Percentiles rank a stretch among this genome's conserved stretches.
Evolutionary conservation across 495 filamentous ascomycete genomes (phyloP).

Genomic region (Bombardia bombarda): DNA sequence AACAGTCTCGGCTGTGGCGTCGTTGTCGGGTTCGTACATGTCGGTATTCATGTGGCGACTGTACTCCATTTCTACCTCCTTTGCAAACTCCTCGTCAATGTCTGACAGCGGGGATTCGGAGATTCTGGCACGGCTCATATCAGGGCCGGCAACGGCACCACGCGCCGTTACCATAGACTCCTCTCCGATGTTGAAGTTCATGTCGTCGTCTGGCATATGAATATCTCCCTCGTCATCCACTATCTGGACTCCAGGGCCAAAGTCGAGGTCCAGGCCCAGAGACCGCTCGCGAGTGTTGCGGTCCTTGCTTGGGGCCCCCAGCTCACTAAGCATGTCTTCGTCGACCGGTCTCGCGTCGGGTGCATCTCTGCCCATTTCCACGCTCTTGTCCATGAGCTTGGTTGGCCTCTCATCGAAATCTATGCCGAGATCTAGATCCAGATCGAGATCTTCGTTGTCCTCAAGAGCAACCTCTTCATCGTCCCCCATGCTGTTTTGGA

Average conservation of each 20-base stretch:
- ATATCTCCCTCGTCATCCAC: constrained; percentile 54
- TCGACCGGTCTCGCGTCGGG: constrained; percentile 55
- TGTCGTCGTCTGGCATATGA: constrained; percentile 52
- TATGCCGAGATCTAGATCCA: constrained; percentile 52
- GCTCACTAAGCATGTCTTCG: constrained; percentile 66
- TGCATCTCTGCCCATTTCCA: constrained; percentile 81
- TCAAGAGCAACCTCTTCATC: constrained; percentile 46
- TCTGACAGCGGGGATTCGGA: constrained; percentile 65
- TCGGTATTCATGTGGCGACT: constrained; percentile 42
- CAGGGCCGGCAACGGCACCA: constrained; percentile 21
- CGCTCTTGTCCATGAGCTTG: constrained; percentile 45
- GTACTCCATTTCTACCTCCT: constrained; percentile 45
- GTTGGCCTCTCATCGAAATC: constrained; percentile 42
- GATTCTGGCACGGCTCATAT: constrained; percentile 45
- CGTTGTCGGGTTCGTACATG: constrained; percentile 50
- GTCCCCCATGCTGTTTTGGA: constrained; percentile 54
- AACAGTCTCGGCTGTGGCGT: constrained; percentile 29
- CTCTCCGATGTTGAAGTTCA: constrained; percentile 42
- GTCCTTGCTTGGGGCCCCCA: constrained; percentile 44
- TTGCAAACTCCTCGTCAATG: constrained; percentile 49
- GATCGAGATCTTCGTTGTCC: constrained; percentile 46
- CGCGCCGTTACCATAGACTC: constrained; percentile 34
- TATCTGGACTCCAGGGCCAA: constrained; percentile 45
- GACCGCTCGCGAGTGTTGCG: constrained; percentile 31
- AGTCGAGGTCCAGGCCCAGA: constrained; percentile 38